phyloP scores from a whole-genome alignment of 495 filamentous ascomycete species.

The Hypoxylon subgilvum region DNA sequence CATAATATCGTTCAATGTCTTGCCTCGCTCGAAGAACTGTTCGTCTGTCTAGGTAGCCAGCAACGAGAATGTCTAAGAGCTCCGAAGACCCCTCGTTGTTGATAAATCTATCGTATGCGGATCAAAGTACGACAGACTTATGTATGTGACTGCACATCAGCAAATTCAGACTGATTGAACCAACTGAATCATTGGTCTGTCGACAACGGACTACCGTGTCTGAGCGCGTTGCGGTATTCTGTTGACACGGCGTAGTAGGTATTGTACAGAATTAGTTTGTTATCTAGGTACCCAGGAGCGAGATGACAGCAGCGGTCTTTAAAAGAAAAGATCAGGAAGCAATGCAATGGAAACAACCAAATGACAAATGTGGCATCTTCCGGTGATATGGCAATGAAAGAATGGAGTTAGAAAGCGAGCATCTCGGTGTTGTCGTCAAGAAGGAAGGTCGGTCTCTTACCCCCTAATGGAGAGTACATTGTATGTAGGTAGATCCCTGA shows the following conservation, averaged over 20 bases:
- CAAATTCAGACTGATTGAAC: not conserved
- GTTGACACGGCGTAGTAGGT: no score
- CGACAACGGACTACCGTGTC: no score
- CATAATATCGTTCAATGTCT: slow-evolving; percentile 41
- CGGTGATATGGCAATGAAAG: slow-evolving; percentile 13
- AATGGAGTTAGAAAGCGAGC: slow-evolving; percentile 14
- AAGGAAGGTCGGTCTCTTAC: slow-evolving; percentile 5
- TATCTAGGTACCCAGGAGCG: not conserved
- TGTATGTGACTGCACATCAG: slow-evolving; percentile 1
- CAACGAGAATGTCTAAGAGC: slow-evolving; percentile 1
- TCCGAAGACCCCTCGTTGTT: slow-evolving; percentile 12
- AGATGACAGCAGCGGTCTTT: not conserved
- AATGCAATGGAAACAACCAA: slow-evolving; percentile 25
- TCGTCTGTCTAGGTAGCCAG: not conserved
- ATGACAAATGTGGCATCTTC: slow-evolving; percentile 30
- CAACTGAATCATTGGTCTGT: no score
- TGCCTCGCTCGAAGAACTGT: not conserved
- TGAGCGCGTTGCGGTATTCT: no score
- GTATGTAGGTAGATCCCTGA: not conserved
- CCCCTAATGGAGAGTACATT: not conserved
- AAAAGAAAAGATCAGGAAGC: slow-evolving; percentile 9
- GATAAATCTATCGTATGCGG: slow-evolving; percentile 17
- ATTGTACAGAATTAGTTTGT: no score
- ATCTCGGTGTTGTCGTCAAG: slow-evolving; percentile 3
- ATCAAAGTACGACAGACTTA: slow-evolving; percentile 3